Evolutionary conservation across 2,329 filamentous ascomycete genomes (phyloP), one percentile per base, ranked within the genome.

Genomic region (Chrysosporium queenslandicum): DNA sequence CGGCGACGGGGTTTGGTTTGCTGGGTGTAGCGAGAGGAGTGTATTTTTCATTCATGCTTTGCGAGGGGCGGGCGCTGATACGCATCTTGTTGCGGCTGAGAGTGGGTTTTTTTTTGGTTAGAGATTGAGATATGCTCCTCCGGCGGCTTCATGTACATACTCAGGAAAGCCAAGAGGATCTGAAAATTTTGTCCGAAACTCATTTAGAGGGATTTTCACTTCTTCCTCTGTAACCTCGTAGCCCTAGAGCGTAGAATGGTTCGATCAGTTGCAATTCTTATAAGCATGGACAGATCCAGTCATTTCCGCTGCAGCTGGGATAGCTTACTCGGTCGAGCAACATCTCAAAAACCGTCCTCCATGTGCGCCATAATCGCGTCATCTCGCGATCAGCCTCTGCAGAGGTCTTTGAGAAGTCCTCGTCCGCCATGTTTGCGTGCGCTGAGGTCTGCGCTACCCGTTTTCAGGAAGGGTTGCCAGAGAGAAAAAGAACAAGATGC

Each of bases 291-390:
- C n/a, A n/a, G n/a, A n/a, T n/a, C n/a, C n/a, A n/a, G n/a, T n/a
- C n/a, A n/a, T n/a, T 14, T 23, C 37, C 9, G 20, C 29, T 14
- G 25, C 7, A n/a, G 4, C 16, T 30, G 34, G 42, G 55, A 61
- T 34, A 43, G 42, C 85, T 63, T 80, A 95, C 90, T 68, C 91
- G 76, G 70, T 97, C 92, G 56, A 80, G 77, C 61, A 92, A 85
- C 91, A 98, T 94, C 77, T 98, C 87, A 70, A 94, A 88, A 46
- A 89, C 83, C 7, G 92, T 98, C 71, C 83, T 82, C 81, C 87
- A 94, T 62, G 90, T 88, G 70, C 91, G 86, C 91, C 92, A 98
- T 61, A 96, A 81, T 66, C 86, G 82, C 58, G 80, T 77, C 63
- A 69, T 68, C 59, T 71, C 68, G 58, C 64, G 65, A 54, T 68